phyloP scores from a whole-genome alignment of 192 early-diverging fungal species.

The Umbelopsis ramanniana region DNA sequence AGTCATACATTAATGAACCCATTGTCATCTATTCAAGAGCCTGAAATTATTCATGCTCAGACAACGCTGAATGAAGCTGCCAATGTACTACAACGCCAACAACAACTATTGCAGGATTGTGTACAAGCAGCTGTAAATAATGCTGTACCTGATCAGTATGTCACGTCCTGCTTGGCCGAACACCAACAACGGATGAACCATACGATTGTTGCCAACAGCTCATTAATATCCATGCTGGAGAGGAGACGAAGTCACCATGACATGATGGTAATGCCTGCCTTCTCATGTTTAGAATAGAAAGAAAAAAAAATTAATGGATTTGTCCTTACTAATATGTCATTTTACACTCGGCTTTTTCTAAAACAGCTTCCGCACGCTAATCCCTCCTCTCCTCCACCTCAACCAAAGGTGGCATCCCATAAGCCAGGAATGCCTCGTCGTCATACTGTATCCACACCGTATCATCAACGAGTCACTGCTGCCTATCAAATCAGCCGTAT shows the following conservation, averaged over 20 bases:
- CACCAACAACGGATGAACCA: conserved; percentile 18
- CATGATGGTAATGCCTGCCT: neutral
- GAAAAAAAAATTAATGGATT: neutral
- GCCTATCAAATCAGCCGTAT: neutral
- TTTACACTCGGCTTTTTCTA: neutral
- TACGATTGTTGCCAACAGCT: conserved; percentile 1
- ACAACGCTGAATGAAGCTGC: conserved; percentile 3
- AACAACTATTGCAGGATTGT: conserved; percentile 22
- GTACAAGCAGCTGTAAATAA: conserved; percentile 22
- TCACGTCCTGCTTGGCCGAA: neutral
- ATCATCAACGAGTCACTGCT: conserved; percentile 18
- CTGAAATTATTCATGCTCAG: conserved; percentile 1
- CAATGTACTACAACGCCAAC: conserved; percentile 8
- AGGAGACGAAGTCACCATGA: neutral
- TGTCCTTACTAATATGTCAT: neutral
- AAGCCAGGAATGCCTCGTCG: conserved; percentile 24
- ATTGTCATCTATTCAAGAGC: conserved; percentile 4
- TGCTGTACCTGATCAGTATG: conserved; percentile 15
- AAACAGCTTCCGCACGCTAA: neutral
- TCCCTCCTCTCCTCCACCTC: neutral
- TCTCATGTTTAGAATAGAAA: neutral
- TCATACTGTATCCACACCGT: conserved; percentile 35
- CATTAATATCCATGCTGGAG: neutral
- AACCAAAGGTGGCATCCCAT: conserved; percentile 1
- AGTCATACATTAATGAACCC: conserved; percentile 9